phyloP scores from a whole-genome alignment of 2,329 filamentous ascomycete genomes.

The Colletotrichum magnum region DNA sequence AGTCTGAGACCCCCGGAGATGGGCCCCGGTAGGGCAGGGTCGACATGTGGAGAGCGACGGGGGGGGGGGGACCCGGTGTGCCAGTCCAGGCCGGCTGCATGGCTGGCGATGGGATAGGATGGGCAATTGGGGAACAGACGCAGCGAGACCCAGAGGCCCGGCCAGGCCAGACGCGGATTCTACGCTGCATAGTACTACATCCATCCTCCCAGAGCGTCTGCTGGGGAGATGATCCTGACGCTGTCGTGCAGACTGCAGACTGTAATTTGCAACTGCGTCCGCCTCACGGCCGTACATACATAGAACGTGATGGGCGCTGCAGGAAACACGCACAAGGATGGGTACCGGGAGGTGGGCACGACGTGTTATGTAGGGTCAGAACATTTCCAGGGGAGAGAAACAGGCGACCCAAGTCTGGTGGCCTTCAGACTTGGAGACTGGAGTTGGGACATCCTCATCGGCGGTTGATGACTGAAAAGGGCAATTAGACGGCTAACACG shows the following conservation, averaged over 20 bases:
- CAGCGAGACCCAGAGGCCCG: conserved; percentile 6
- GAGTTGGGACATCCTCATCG: no score
- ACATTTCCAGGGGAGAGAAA: no score
- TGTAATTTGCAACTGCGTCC: conserved; percentile 17
- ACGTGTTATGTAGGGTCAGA: no score
- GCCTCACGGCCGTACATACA: conserved; percentile 4
- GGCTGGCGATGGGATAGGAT: conserved; percentile 3
- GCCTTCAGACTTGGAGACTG: no score
- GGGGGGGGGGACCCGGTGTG: conserved; percentile 3
- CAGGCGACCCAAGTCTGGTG: no score
- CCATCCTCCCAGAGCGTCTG: background rate
- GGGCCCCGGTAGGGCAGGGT: conserved; percentile 31
- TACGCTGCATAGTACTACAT: background rate
- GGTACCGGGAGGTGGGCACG: conserved; percentile 7
- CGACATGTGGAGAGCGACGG: conserved; percentile 32
- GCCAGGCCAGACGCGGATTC: conserved; percentile 2
- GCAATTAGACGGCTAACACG: background rate
- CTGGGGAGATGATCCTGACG: background rate
- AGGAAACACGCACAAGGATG: conserved; percentile 20
- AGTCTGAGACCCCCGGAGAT: conserved; percentile 32
- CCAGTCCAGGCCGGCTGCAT: conserved; percentile 10
- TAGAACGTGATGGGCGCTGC: conserved; percentile 28
- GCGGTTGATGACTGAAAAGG: conserved; percentile 4
- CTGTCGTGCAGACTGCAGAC: background rate
- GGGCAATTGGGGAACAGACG: background rate